Base-by-base conservation (phyloP, 805 yeast species). In the Schwanniomyces polymorphus region DNA sequence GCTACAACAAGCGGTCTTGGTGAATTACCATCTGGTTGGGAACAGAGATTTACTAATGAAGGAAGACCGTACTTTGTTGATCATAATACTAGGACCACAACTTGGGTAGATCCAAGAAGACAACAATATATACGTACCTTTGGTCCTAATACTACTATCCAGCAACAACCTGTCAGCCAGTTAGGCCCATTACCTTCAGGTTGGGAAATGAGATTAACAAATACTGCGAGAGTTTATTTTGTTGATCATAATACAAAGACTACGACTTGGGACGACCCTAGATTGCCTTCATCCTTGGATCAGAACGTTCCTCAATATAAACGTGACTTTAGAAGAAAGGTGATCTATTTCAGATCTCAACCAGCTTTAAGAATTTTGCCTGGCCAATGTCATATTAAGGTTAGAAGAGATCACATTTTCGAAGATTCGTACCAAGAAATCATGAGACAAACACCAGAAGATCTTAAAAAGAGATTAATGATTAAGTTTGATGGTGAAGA, bases 61-160 rank as follows among this genome's bases (percentile, higher is more conserved):
- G 99, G 99, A 34, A 83, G 99, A 65, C 95, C 98, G 7, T 94
- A 94, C 71, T 94, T 91, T 67, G 99, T 94, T 42, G 99, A 94
- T 68, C 99, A 94, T 73, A 94, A 94, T 68, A 94, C 99, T n/a
- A 82, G 99, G 68, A 94, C 99, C 1, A 94, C 99, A 3, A 94
- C 99, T 10, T 94, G 99, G 99, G 99, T 94, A 41, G 99, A 94
- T 68, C 99, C 99, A 55, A 83, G 99, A 71, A 84, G 99, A 70
- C 99, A 94, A 72, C 99, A 94, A 74, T 94, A 90, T 68, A 94
- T 94, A 59, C 86, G 97, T 66, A 90, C 96, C 51, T 91, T 88
- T 67, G 98, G 97, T 25, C 78, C 91, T 80, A 70, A 83, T 60
- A 86, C 97, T 4, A 90, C 97, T 17, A 90, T 92, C 57, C 97